These are phyloP conservation scores for Paraphaeosphaeria sporulosa DNA, from an alignment of 2,329 filamentous ascomycete genomes.

Conservation along the genomic window DNA sequence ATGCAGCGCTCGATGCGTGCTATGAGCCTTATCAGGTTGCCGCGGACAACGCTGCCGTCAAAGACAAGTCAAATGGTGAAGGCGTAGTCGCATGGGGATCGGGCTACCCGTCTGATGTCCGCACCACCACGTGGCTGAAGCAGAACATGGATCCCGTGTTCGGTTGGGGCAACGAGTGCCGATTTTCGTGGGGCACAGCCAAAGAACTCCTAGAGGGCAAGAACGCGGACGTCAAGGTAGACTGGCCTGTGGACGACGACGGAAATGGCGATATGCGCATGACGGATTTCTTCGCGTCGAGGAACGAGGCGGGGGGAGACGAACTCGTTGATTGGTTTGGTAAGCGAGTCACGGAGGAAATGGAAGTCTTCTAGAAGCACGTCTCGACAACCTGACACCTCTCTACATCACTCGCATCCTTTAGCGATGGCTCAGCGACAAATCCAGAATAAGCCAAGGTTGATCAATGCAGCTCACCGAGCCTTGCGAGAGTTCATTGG, in stretches of 20 bases:
- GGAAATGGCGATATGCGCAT: constrained; percentile 69
- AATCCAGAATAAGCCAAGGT: constrained; percentile 4
- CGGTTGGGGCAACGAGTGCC: constrained; percentile 91
- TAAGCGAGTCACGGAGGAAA: constrained; percentile 70
- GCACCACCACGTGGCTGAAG: constrained; percentile 82
- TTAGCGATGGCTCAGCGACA: background rate
- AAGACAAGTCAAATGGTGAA: constrained; percentile 37
- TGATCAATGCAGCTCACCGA: constrained; percentile 1
- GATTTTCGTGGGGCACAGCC: constrained; percentile 95
- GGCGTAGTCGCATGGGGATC: constrained; percentile 75
- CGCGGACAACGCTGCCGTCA: constrained; percentile 33
- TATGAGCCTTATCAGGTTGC: constrained; percentile 62
- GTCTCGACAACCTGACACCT: background rate
- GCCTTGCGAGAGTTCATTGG: constrained; percentile 1
- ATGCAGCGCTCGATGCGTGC: constrained; percentile 84
- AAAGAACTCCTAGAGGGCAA: constrained; percentile 92
- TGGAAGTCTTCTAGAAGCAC: constrained; percentile 70
- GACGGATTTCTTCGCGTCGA: constrained; percentile 75
- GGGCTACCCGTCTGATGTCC: constrained; percentile 88
- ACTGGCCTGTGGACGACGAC: constrained; percentile 85
- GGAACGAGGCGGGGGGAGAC: constrained; percentile 59
- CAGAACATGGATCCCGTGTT: constrained; percentile 90
- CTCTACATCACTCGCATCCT: background rate
- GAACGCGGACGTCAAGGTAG: constrained; percentile 71
- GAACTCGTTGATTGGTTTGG: constrained; percentile 88